Evolutionary conservation across 1,284 basidiomycete species (phyloP).

Genomic region (Papiliotrema fonsecae): DNA sequence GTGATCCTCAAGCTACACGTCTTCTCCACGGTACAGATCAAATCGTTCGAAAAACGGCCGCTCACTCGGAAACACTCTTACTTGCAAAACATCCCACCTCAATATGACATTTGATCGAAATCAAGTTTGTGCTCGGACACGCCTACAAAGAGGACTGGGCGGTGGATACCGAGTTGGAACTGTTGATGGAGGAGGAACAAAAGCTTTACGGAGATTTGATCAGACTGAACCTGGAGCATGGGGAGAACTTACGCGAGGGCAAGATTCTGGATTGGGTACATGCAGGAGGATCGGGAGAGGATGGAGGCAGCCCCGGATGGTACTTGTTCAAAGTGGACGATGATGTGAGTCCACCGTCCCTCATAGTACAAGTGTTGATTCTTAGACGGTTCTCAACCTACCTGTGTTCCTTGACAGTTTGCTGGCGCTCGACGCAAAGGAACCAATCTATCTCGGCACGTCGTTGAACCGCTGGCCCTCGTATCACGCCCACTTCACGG

Average conservation of each 20-base stretch:
- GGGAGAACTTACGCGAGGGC: constrained; percentile 15
- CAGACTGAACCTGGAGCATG: constrained; percentile 12
- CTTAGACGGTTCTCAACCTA: constrained; percentile 20
- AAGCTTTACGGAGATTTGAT: constrained; percentile 17
- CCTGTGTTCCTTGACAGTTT: constrained; percentile 22
- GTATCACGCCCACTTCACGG: constrained; percentile 18
- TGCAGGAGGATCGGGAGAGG: constrained; percentile 1
- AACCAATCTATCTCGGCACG: constrained; percentile 22
- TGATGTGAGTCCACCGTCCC: constrained; percentile 16
- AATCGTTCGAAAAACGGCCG: constrained; percentile 9
- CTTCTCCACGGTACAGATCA: constrained; percentile 13
- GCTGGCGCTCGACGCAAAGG: constrained; percentile 9
- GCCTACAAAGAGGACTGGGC: constrained; percentile 7
- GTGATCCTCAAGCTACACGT: constrained; percentile 24
- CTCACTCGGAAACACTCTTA: constrained; percentile 13
- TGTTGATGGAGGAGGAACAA: constrained; percentile 14
- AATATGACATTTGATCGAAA: constrained; percentile 14
- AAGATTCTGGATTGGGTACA: constrained; percentile 16
- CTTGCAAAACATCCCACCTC: constrained; percentile 9
- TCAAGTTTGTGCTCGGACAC: constrained; percentile 22
- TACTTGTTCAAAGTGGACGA: constrained; percentile 24
- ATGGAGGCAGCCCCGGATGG: constrained; percentile 6
- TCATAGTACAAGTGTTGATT: background rate
- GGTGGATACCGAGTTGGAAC: constrained; percentile 11
- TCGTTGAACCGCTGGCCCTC: constrained; percentile 15